Conservation (phyloP, 306 rosid species). For the Alnus glutinosa region DNA sequence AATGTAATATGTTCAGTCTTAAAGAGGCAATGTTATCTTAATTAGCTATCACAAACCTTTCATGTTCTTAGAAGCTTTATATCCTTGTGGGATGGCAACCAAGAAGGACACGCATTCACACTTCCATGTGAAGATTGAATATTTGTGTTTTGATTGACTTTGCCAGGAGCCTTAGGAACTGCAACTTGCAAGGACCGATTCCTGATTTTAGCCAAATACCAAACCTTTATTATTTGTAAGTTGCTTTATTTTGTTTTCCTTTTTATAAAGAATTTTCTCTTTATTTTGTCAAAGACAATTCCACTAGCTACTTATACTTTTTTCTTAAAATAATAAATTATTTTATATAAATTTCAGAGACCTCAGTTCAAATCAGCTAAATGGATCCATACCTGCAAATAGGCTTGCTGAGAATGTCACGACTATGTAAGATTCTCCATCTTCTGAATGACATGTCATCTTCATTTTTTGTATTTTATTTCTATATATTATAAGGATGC, state of each 20-base stretch:
- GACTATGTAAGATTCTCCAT: slow-evolving; percentile 58
- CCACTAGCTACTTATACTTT: slow-evolving; percentile 16
- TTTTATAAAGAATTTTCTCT: slow-evolving; percentile 12
- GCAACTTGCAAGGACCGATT: slow-evolving; percentile 76
- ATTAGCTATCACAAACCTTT: neutral
- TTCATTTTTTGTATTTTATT: too few species aligned
- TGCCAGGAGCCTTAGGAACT: slow-evolving; percentile 86
- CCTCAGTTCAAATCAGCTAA: slow-evolving; percentile 72
- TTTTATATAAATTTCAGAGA: slow-evolving; percentile 58
- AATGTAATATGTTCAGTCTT: neutral
- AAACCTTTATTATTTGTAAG: slow-evolving; percentile 67
- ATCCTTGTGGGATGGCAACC: neutral
- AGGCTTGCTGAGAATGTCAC: slow-evolving; percentile 66
- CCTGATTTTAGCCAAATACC: slow-evolving; percentile 78
- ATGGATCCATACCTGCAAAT: slow-evolving; percentile 59
- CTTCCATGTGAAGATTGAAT: neutral
- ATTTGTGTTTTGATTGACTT: slow-evolving; percentile 30
- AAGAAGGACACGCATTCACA: neutral
- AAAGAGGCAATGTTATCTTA: neutral
- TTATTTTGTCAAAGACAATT: slow-evolving; percentile 9
- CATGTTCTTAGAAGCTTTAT: slow-evolving; percentile 2
- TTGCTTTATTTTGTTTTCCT: slow-evolving; percentile 15
- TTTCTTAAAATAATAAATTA: neutral
- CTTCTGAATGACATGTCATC: too few species aligned
- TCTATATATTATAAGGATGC: too few species aligned